Evolutionary conservation across 495 filamentous ascomycete species (phyloP).

Genomic region (Hypoxylon cercidicola): DNA sequence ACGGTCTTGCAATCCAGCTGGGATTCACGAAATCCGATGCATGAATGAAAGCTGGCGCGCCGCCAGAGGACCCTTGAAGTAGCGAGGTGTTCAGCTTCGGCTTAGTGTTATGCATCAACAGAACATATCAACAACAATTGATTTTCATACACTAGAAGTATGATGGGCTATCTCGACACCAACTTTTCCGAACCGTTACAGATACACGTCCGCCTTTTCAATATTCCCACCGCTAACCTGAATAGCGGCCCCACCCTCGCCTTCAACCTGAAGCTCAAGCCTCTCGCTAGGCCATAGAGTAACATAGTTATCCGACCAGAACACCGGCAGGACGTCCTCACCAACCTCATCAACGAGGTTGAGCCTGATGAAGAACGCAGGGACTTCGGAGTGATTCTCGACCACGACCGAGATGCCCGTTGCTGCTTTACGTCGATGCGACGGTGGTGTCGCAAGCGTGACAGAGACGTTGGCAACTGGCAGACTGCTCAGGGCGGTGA

Average conservation of each 20-base stretch:
- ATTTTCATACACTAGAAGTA: too few relatives aligned
- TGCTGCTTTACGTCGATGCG: not conserved
- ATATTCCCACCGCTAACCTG: slow-evolving; percentile 47
- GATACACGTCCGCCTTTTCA: slow-evolving; percentile 8
- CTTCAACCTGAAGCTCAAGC: slow-evolving; percentile 46
- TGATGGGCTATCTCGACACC: not conserved
- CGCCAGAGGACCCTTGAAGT: too few relatives aligned
- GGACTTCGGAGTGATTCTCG: slow-evolving; percentile 62
- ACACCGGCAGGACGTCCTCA: slow-evolving; percentile 61
- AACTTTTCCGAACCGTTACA: slow-evolving; percentile 7
- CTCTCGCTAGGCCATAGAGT: slow-evolving; percentile 69
- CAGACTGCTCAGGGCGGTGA: slow-evolving; percentile 58
- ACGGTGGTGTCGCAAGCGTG: slow-evolving; percentile 17
- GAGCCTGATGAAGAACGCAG: slow-evolving; percentile 67
- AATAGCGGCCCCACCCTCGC: slow-evolving; percentile 32
- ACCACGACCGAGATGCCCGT: slow-evolving; percentile 47
- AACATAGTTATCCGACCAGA: slow-evolving; percentile 72
- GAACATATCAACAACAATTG: too few relatives aligned
- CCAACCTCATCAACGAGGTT: slow-evolving; percentile 55
- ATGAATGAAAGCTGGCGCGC: too few relatives aligned
- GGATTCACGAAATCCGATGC: too few relatives aligned
- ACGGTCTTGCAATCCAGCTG: too few relatives aligned
- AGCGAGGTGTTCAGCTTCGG: too few relatives aligned
- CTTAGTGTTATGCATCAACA: too few relatives aligned
- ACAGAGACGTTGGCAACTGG: slow-evolving; percentile 50